Evolutionary conservation across 306 rosid genomes (phyloP), one percentile per base, ranked within the genome.

Genomic region (Fragaria nilgerrensis): DNA sequence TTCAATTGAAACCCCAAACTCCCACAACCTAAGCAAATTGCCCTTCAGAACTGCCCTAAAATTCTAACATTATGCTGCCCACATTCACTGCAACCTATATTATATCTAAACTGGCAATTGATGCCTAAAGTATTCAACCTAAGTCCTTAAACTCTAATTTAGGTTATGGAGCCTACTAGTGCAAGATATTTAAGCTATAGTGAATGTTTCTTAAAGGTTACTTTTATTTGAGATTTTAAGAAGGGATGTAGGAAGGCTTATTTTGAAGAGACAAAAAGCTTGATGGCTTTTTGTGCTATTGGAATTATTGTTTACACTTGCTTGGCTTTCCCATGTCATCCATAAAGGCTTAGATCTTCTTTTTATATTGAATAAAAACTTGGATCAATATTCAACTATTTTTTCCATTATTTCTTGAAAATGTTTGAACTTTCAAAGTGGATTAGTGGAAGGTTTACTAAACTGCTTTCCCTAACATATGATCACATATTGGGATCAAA

Each of bases 101-200:
- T 23, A 4, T 22, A 22, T 45, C 72, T 69, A 68, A 58, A 58
- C 36, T 27, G 36, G n/a, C 55, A 22, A 36, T 32, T 14, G 37
- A 69, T 43, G 34, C 73, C 48, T 23, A 12, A 68, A 23, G 22
- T 69, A 69, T 23, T 68, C 48, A 16, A 45, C 73, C 73, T 14
- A 22, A 22, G 49, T 69, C 7, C 32, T 44, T 7, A 23, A 69
- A 43, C 20, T 20, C 3, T 62, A 29, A 22, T 13, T 23, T 69
- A 45, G 49, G n/a, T 69, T 23, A 39, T 45, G 48, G 9, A 45
- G 11, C 73, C 56, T 23, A 69, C 14, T 23, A 44, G 1, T 69
- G 56, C 73, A 45, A 49, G 37, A 45, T 45, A 39, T 23, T 14
- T 7, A 25, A 25, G 47, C 37, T 69, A 44, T 23, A 23, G 56